Conservation (phyloP, 768 basidiomycete genomes). For the Podaxis rugospora region DNA sequence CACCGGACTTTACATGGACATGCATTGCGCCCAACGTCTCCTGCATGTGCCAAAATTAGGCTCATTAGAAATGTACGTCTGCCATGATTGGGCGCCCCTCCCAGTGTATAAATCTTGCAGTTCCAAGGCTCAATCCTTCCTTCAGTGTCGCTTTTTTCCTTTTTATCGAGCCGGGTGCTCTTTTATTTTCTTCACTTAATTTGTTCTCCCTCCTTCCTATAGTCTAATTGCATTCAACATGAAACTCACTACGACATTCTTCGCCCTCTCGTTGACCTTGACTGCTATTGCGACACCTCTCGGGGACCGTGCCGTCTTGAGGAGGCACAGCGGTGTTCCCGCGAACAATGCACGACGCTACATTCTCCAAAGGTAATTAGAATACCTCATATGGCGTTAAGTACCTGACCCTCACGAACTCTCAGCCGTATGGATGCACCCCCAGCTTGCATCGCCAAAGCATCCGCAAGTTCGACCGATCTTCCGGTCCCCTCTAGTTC, state of each 20-base stretch:
- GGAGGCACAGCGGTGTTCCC: conserved; percentile 25
- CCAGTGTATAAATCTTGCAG: conserved; percentile 16
- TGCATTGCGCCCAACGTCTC: conserved; percentile 5
- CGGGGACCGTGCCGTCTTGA: conserved; percentile 29
- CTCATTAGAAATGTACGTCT: background rate
- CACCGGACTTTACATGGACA: background rate
- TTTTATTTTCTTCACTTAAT: conserved; percentile 19
- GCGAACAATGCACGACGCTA: conserved; percentile 22
- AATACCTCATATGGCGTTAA: conserved; percentile 1
- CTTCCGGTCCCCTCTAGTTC: conserved; percentile 18
- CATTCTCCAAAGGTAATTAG: conserved; percentile 28
- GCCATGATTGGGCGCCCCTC: background rate
- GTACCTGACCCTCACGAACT: background rate
- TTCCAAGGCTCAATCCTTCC: background rate
- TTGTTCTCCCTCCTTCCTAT: background rate
- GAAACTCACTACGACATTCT: conserved; percentile 23
- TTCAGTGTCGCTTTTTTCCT: conserved; percentile 17
- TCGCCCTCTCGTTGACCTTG: conserved; percentile 25
- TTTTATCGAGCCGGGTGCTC: conserved; percentile 32
- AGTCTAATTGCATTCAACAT: conserved; percentile 15
- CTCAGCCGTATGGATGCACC: conserved; percentile 28
- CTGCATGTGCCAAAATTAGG: background rate
- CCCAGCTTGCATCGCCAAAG: conserved; percentile 25
- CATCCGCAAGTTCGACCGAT: conserved; percentile 17
- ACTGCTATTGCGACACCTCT: conserved; percentile 27